A percentile compares a stretch with the other conserved stretches of the same genome.
Conservation (phyloP, 2,329 filamentous ascomycete genomes). For the Diaporthe citrichinensis region DNA sequence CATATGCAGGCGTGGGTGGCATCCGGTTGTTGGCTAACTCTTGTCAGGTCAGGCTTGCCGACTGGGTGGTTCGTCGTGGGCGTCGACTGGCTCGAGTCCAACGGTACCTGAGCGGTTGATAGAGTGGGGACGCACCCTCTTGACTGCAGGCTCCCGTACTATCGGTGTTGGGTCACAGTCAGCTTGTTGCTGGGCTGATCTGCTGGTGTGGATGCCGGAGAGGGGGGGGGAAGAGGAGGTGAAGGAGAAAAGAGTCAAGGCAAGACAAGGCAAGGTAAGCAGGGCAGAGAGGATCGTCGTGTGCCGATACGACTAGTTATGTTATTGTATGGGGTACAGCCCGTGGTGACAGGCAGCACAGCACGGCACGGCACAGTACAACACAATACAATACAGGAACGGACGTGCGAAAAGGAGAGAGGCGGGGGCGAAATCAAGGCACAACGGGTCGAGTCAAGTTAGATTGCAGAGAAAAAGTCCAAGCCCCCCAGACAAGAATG, state of each 20-base stretch:
- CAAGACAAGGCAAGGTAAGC: constrained; percentile 30
- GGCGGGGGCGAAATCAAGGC: constrained; percentile 26
- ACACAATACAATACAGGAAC: background rate
- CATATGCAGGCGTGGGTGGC: constrained; percentile 32
- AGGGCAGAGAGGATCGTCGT: constrained; percentile 30
- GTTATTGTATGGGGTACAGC: constrained; percentile 18
- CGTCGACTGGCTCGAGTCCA: constrained; percentile 23
- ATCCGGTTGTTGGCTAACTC: constrained; percentile 32
- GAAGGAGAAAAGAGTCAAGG: background rate
- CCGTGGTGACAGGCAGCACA: background rate
- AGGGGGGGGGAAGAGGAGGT: background rate
- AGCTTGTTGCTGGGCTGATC: constrained; percentile 6
- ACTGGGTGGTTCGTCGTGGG: constrained; percentile 24
- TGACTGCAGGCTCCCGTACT: constrained; percentile 25
- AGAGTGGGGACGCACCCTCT: constrained; percentile 27
- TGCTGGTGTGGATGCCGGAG: constrained; percentile 20
- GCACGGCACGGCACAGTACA: constrained; percentile 1
- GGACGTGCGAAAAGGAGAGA: constrained; percentile 20
- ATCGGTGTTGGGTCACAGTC: constrained; percentile 23
- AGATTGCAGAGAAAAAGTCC: constrained; percentile 17
- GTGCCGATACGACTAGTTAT: constrained; percentile 24
- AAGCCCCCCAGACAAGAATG: constrained; percentile 24
- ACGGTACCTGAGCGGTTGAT: constrained; percentile 35
- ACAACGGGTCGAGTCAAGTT: constrained; percentile 31
- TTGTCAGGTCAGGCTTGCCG: constrained; percentile 29